These are phyloP conservation scores for Silene conica DNA, from an alignment of 148 eudicot genomes.

Conservation along the genomic window DNA sequence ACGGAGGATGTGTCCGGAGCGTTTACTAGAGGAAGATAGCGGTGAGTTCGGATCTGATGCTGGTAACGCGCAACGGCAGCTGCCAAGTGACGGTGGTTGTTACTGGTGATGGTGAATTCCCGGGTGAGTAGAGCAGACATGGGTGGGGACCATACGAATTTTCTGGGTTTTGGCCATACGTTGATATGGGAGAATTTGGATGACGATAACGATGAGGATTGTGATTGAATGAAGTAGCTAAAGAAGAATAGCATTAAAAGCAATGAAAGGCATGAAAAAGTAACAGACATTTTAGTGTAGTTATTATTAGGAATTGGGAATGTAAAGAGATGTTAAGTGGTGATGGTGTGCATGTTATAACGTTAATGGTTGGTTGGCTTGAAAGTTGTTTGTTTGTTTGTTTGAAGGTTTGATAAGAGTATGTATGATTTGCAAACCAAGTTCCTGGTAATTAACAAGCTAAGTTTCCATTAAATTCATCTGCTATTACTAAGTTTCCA, in stretches of 20 bases:
- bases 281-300: neutral
- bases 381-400: neutral
- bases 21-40: constrained; percentile 38
- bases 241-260: neutral
- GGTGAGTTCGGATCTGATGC: constrained; percentile 34
- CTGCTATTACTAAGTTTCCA: too few relatives aligned
- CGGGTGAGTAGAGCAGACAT: constrained; percentile 40
- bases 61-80: constrained; percentile 56
- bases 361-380: constrained; percentile 2
- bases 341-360: too few relatives aligned
- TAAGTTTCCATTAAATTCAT: too few relatives aligned
- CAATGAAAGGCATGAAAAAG: neutral
- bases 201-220: neutral
- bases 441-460: neutral
- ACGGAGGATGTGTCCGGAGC: constrained; percentile 23
- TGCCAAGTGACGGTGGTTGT: constrained; percentile 35
- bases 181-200: neutral
- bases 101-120: constrained; percentile 36
- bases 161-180: constrained; percentile 71
- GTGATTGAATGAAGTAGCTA: neutral
- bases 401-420: neutral
- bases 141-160: constrained; percentile 49
- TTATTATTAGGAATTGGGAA: neutral
- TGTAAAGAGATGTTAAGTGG: too few relatives aligned
- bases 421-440: neutral